phyloP scores from a whole-genome alignment of 1,284 basidiomycete genomes.

The Agroathelia rolfsii region DNA sequence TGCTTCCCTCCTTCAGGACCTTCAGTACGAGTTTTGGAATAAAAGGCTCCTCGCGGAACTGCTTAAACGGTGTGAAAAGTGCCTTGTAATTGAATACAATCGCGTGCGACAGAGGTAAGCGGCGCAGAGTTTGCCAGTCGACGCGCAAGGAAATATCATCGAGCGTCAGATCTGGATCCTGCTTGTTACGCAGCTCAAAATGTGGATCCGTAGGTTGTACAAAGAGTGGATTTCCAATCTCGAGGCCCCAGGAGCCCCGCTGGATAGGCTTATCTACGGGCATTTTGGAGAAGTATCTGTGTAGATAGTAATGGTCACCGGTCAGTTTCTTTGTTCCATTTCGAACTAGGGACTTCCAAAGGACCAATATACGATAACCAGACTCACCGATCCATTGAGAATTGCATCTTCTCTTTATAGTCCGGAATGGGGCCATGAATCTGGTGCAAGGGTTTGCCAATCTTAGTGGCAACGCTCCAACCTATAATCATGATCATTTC shows the following conservation, averaged over 20 bases:
- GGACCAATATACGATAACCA: background rate
- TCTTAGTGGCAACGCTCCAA: slow-evolving; percentile 36
- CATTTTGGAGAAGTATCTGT: slow-evolving; percentile 37
- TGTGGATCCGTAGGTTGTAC: slow-evolving; percentile 27
- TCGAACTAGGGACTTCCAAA: background rate
- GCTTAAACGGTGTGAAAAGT: slow-evolving; percentile 35
- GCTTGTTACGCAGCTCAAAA: slow-evolving; percentile 22
- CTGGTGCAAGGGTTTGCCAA: slow-evolving; percentile 33
- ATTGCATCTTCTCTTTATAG: slow-evolving; percentile 35
- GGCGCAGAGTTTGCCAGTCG: slow-evolving; percentile 44
- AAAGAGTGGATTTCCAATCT: slow-evolving; percentile 36
- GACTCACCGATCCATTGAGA: slow-evolving; percentile 39
- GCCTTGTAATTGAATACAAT: slow-evolving; percentile 45
- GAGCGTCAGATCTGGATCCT: slow-evolving; percentile 25
- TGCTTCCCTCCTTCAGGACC: slow-evolving; percentile 28
- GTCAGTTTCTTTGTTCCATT: no score
- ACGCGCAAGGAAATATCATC: slow-evolving; percentile 36
- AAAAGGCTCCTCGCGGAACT: slow-evolving; percentile 33
- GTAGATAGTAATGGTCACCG: background rate
- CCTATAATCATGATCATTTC: no score
- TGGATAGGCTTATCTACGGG: slow-evolving; percentile 37
- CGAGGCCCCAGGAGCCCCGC: slow-evolving; percentile 39
- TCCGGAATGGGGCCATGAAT: slow-evolving; percentile 38
- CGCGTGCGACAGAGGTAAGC: slow-evolving; percentile 32
- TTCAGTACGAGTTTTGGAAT: slow-evolving; percentile 34